These are phyloP conservation scores for Dipteronia sinensis DNA, from an alignment of 345 rosid species.

Conservation along the genomic window DNA sequence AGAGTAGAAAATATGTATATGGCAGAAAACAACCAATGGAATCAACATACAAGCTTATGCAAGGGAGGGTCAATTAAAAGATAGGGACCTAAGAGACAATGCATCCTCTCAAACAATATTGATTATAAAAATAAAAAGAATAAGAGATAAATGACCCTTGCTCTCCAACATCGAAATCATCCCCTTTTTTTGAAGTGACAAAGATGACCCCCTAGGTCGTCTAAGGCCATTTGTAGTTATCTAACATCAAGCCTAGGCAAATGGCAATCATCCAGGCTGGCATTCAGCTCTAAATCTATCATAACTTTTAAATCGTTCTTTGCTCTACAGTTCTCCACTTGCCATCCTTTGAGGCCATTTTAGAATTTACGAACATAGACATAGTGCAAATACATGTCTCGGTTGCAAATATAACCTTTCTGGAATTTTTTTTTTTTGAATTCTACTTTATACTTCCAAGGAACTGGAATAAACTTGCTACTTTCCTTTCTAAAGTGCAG, in stretches of 20 bases:
- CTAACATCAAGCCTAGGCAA: background rate
- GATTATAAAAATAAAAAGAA: background rate
- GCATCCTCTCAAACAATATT: background rate
- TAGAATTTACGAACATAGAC: background rate
- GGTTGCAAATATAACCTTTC: background rate
- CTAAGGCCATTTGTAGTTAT: background rate
- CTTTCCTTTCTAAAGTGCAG: background rate
- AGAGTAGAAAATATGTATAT: background rate
- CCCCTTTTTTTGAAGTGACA: background rate
- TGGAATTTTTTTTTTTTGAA: background rate
- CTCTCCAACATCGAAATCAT: background rate
- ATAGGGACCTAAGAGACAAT: background rate
- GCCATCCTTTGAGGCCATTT: background rate
- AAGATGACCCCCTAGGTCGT: background rate
- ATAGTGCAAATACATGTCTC: background rate
- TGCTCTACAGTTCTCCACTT: background rate
- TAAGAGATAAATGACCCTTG: background rate
- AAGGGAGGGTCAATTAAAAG: background rate
- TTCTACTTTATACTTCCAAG: background rate
- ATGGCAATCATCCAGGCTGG: background rate
- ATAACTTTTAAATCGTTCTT: background rate
- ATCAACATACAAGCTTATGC: background rate
- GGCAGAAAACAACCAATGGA: background rate
- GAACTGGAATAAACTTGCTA: background rate
- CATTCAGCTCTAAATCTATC: background rate